Evolutionary conservation across 2,329 filamentous ascomycete species (phyloP).

Genomic region (Tolypocladium sp.): DNA sequence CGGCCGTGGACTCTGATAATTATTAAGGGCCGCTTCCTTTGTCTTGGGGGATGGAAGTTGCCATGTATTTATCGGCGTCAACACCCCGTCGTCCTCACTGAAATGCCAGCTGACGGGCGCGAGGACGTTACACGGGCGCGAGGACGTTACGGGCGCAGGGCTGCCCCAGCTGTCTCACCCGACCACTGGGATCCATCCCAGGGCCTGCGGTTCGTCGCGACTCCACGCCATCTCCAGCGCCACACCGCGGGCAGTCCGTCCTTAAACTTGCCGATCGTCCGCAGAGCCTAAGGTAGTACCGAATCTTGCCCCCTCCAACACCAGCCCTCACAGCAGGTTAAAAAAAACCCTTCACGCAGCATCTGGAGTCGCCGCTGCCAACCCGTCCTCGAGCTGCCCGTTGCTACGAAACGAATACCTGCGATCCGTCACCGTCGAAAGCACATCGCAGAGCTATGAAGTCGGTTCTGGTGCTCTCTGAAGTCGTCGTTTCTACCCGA

Average conservation of each 20-base stretch:
- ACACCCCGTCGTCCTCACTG: background rate
- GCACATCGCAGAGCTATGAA: constrained; percentile 1
- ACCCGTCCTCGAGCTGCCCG: background rate
- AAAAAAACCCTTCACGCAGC: background rate
- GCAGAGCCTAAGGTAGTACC: background rate
- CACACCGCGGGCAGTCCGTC: background rate
- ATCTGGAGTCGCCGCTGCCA: background rate
- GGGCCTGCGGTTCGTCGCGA: background rate
- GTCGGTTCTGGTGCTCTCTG: constrained; percentile 1
- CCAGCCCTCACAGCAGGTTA: background rate
- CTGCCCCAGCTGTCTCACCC: background rate
- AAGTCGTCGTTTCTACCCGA: background rate
- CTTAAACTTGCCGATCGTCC: too few relatives aligned
- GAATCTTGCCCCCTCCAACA: background rate
- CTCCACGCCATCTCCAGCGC: background rate
- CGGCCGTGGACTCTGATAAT: too few relatives aligned
- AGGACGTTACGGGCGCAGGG: background rate
- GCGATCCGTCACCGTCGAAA: background rate
- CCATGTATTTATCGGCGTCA: too few relatives aligned
- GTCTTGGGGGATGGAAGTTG: too few relatives aligned
- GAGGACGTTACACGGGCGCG: background rate
- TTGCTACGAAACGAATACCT: background rate
- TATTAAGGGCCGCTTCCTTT: background rate
- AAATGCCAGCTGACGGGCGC: background rate
- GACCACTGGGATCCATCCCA: background rate